These are phyloP conservation scores for Lepidium aucheri DNA, from an alignment of 345 rosid species.

Conservation along the genomic window DNA sequence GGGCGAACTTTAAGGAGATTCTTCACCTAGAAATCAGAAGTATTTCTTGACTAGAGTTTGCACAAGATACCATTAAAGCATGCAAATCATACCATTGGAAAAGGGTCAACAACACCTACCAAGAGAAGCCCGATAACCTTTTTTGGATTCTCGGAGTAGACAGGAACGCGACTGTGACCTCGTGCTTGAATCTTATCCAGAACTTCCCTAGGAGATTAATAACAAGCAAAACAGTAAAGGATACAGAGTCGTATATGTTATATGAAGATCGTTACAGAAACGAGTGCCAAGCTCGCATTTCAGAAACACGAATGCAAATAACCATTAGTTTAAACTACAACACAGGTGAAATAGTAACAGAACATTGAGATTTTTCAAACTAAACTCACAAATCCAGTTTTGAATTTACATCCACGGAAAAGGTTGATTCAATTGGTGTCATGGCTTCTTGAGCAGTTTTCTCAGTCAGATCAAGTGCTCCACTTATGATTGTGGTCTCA, in stretches of 20 bases:
- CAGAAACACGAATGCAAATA: neutral
- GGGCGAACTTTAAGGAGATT: constrained; percentile 94
- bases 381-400: constrained; percentile 78
- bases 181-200: constrained; percentile 88
- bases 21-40: constrained; percentile 54
- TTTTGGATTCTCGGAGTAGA: constrained; percentile 77
- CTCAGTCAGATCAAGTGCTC: constrained; percentile 90
- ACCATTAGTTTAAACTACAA: neutral
- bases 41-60: neutral
- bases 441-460: constrained; percentile 99
- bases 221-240: neutral
- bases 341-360: neutral
- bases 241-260: neutral
- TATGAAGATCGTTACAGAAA: neutral
- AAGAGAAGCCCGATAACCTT: constrained; percentile 85
- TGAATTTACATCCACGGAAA: constrained; percentile 90
- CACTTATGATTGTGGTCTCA: constrained; percentile 89
- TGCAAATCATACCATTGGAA: neutral
- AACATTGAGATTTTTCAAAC: neutral
- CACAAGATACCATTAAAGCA: neutral
- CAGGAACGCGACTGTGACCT: constrained; percentile 96
- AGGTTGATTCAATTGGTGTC: constrained; percentile 98
- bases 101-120: constrained; percentile 39
- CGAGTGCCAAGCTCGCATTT: neutral
- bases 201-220: constrained; percentile 62